Percentiles rank a stretch among this genome's conserved stretches.
phyloP scores from a whole-genome alignment of 1,139 yeast species.

The Hyphopichia wangnamkhiaoensis region DNA sequence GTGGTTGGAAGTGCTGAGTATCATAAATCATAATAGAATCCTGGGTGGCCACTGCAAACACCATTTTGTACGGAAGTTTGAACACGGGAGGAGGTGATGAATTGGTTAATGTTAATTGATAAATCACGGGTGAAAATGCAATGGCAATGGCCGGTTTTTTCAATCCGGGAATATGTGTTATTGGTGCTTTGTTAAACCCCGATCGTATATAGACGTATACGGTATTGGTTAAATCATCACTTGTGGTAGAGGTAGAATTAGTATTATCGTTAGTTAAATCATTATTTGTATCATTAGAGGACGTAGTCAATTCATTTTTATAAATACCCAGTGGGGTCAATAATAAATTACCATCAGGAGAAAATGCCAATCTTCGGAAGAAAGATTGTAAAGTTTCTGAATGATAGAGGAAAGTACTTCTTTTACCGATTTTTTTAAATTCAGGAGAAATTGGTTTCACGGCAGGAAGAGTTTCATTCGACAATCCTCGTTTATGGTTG shows the following conservation, averaged over 20 bases:
- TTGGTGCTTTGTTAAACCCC: conserved; percentile 67
- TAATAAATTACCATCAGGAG: conserved; percentile 85
- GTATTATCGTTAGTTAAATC: conserved; percentile 10
- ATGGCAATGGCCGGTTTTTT: conserved; percentile 83
- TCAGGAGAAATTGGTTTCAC: conserved; percentile 24
- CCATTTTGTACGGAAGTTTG: conserved; percentile 69
- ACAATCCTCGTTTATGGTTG: conserved; percentile 18
- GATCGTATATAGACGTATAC: conserved; percentile 76
- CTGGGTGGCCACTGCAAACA: conserved; percentile 92
- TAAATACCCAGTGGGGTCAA: conserved; percentile 83
- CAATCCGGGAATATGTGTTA: conserved; percentile 76
- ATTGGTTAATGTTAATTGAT: conserved; percentile 36
- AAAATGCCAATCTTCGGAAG: conserved; percentile 78
- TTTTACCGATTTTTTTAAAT: conserved; percentile 7
- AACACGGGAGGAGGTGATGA: conserved; percentile 25
- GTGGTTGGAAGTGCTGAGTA: conserved; percentile 65
- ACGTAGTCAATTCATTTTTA: conserved; percentile 20
- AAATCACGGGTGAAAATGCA: conserved; percentile 70
- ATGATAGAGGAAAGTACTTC: conserved; percentile 57
- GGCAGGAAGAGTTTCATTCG: conserved; percentile 38
- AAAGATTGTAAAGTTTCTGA: conserved; percentile 88
- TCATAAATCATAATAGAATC: conserved; percentile 85
- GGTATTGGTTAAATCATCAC: conserved; percentile 55
- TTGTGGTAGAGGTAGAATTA: conserved; percentile 10
- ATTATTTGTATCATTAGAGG: conserved; percentile 7